A percentile compares a stretch with the other conserved stretches of the same genome.
Conservation (phyloP, 2,329 filamentous ascomycete species). For the Monosporascus sp. region DNA sequence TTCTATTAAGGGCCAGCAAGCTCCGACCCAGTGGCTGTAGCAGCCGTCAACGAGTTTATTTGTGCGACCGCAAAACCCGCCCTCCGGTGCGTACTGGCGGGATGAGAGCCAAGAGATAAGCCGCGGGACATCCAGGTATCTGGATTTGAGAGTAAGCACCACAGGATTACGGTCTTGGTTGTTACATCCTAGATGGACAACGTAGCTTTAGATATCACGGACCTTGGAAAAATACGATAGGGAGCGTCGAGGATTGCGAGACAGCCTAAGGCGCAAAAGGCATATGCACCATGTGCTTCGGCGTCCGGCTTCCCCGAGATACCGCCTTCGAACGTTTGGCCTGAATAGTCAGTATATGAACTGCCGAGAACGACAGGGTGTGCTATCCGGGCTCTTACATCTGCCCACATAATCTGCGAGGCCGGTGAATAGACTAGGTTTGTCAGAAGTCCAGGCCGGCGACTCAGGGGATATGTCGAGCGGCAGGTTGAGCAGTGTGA, state of each 20-base stretch:
- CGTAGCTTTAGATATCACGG: constrained; percentile 29
- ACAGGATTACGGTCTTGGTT: constrained; percentile 22
- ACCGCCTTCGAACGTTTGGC: constrained; percentile 92
- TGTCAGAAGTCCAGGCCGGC: constrained; percentile 57
- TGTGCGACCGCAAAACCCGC: constrained; percentile 86
- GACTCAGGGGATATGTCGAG: constrained; percentile 70
- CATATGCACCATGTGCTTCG: constrained; percentile 95
- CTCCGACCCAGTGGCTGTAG: constrained; percentile 96
- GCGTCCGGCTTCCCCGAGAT: constrained; percentile 79
- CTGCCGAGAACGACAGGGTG: constrained; percentile 6
- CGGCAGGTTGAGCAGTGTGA: constrained; percentile 79
- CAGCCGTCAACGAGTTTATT: constrained; percentile 98
- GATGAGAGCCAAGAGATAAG: constrained; percentile 85
- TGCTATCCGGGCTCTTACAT: constrained; percentile 52
- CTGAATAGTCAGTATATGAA: constrained; percentile 36
- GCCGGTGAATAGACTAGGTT: constrained; percentile 62
- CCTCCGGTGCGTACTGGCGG: constrained; percentile 85
- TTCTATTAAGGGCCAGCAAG: constrained; percentile 88
- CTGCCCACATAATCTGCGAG: constrained; percentile 74
- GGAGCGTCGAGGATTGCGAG: constrained; percentile 81
- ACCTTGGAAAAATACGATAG: constrained; percentile 67
- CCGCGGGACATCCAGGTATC: constrained; percentile 69
- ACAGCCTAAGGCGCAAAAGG: constrained; percentile 88
- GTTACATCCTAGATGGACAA: constrained; percentile 31
- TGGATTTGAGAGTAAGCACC: constrained; percentile 31